phyloP scores from a whole-genome alignment of 1,284 basidiomycete genomes.

The Austropuccinia psidii region DNA sequence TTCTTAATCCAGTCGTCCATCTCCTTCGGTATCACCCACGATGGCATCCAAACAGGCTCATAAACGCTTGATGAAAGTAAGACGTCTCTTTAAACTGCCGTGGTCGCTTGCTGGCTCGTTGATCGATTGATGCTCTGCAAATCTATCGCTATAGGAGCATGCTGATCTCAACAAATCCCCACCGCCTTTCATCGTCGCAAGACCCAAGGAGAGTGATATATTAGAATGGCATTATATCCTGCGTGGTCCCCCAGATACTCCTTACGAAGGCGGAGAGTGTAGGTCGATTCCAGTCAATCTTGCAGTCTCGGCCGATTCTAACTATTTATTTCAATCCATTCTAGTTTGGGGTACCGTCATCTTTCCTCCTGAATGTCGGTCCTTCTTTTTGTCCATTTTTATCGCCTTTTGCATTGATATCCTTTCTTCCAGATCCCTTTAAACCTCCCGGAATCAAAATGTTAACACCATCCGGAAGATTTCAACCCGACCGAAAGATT shows the following conservation, averaged over 20 bases:
- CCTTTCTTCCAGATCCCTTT: constrained; percentile 39
- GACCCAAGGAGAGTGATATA: constrained; percentile 92
- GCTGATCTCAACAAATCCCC: constrained; percentile 85
- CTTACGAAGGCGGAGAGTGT: constrained; percentile 86
- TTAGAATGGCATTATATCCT: constrained; percentile 50
- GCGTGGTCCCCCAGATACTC: constrained; percentile 86
- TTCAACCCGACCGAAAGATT: constrained; percentile 87
- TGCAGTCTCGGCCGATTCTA: background rate
- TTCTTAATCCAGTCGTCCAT: no score
- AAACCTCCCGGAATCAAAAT: constrained; percentile 83
- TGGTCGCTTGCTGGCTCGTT: background rate
- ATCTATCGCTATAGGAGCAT: constrained; percentile 64
- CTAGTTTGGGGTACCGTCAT: constrained; percentile 56
- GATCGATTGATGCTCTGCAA: constrained; percentile 44
- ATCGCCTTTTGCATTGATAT: background rate
- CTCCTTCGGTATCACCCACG: no score
- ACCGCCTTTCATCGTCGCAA: constrained; percentile 86
- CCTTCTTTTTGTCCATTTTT: background rate
- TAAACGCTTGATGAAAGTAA: constrained; percentile 58
- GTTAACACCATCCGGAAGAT: constrained; percentile 87
- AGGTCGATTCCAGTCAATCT: constrained; percentile 53
- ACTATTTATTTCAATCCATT: constrained; percentile 37
- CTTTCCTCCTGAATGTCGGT: constrained; percentile 86
- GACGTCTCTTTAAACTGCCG: constrained; percentile 36
- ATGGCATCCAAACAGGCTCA: constrained; percentile 77